Evolutionary conservation across 352 stramenopile genomes (phyloP).

Genomic region (Phytophthora europaea): DNA sequence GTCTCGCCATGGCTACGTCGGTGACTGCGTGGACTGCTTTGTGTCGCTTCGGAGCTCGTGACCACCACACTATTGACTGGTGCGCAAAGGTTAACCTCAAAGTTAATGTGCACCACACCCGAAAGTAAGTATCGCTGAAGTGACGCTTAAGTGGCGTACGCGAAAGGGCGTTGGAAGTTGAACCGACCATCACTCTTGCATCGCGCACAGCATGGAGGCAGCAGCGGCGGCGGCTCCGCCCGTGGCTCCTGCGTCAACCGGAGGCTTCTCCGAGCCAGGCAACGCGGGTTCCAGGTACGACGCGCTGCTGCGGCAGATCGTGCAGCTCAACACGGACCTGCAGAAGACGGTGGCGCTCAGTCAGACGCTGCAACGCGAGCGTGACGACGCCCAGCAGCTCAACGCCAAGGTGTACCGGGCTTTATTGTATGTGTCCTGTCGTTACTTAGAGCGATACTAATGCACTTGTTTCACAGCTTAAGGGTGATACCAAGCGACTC

Average conservation of each 20-base stretch:
- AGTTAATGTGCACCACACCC: constrained; percentile 22
- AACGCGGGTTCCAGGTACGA: constrained; percentile 60
- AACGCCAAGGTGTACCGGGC: constrained; percentile 57
- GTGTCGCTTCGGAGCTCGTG: constrained; percentile 46
- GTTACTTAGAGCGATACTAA: not conserved
- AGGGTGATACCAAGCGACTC: constrained; percentile 68
- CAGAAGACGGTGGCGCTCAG: constrained; percentile 87
- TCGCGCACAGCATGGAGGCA: constrained; percentile 21
- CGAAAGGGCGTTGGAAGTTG: constrained; percentile 31
- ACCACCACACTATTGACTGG: constrained; percentile 53
- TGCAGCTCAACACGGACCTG: constrained; percentile 86
- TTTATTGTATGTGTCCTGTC: not conserved
- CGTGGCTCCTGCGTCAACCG: constrained; percentile 1
- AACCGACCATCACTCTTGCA: constrained; percentile 41
- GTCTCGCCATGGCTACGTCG: constrained; percentile 49
- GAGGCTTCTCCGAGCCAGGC: constrained; percentile 9
- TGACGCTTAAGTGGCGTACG: constrained; percentile 16
- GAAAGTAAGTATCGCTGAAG: constrained; percentile 23
- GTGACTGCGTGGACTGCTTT: constrained; percentile 22
- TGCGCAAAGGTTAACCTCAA: constrained; percentile 39
- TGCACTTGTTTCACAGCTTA: constrained; percentile 45
- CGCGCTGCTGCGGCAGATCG: constrained; percentile 81
- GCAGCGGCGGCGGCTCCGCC: constrained; percentile 6
- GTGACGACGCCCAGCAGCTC: constrained; percentile 69
- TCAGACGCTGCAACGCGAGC: constrained; percentile 82